Conservation (phyloP, 306 rosid genomes). For the Cucumis sativus region DNA sequence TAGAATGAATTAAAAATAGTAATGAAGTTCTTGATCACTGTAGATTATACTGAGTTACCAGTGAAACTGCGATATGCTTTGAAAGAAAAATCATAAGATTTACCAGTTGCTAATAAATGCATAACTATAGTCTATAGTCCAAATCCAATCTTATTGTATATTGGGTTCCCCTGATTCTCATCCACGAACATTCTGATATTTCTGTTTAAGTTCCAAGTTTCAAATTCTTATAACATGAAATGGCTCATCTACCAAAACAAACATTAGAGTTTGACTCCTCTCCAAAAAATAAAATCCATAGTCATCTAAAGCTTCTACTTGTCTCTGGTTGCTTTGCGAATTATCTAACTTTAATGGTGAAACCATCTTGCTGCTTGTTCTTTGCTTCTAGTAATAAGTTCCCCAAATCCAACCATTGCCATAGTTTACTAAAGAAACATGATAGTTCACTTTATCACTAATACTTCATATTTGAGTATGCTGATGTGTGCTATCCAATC, state of each 20-base stretch:
- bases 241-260: not conserved
- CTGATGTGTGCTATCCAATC: not conserved
- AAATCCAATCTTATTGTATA: not conserved
- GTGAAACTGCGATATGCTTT: not conserved
- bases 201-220: not conserved
- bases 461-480: constrained; percentile 5
- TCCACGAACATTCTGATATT: not conserved
- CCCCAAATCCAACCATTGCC: not conserved
- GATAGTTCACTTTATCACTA: not conserved
- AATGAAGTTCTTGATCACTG: not conserved
- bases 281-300: not conserved
- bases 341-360: not conserved
- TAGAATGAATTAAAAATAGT: not conserved
- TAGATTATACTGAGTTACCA: not conserved
- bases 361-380: not conserved
- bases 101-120: not conserved
- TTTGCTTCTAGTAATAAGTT: not conserved
- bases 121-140: not conserved
- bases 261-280: not conserved
- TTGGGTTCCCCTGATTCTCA: not conserved
- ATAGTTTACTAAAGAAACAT: not conserved
- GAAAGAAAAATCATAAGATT: not conserved
- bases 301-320: not conserved
- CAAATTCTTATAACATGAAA: not conserved
- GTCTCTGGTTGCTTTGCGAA: not conserved